A percentile compares a stretch with the other conserved stretches of the same genome.
Conservation (phyloP, 805 yeast genomes). For the Suhomyces vadensis region DNA sequence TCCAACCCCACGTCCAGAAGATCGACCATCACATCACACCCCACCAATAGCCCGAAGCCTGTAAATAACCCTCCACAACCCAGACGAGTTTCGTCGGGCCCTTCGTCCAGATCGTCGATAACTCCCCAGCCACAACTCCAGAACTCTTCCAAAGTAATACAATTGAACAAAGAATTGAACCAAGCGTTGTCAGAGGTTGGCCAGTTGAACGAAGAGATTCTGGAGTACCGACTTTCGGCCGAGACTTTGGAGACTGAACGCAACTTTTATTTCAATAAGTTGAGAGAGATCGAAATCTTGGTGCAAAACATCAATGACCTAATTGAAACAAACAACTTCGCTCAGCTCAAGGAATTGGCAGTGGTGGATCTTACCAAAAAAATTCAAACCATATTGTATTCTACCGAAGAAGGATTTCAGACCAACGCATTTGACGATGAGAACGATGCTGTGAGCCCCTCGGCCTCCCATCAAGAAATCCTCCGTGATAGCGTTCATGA, state of each 20-base stretch:
- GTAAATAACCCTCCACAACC: slow-evolving; percentile 6
- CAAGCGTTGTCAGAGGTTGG: slow-evolving; percentile 45
- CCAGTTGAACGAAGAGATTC: slow-evolving; percentile 49
- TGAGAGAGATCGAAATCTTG: slow-evolving; percentile 84
- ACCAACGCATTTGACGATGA: slow-evolving; percentile 41
- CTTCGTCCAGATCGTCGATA: slow-evolving; percentile 4
- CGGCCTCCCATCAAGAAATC: too few relatives aligned
- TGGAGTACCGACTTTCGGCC: slow-evolving; percentile 57
- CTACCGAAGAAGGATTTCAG: slow-evolving; percentile 83
- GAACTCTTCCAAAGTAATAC: slow-evolving; percentile 12
- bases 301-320: slow-evolving; percentile 53
- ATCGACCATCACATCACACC: slow-evolving; percentile 8
- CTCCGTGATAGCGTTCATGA: too few relatives aligned
- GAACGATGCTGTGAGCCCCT: neutral
- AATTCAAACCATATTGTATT: slow-evolving; percentile 74
- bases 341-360: slow-evolving; percentile 34
- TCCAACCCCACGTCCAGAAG: slow-evolving; percentile 2
- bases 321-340: slow-evolving; percentile 32
- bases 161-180: slow-evolving; percentile 41
- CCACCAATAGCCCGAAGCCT: slow-evolving; percentile 1
- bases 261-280: slow-evolving; percentile 84
- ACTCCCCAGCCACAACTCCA: slow-evolving; percentile 8
- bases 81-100: slow-evolving; percentile 7
- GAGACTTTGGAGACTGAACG: slow-evolving; percentile 79
- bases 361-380: slow-evolving; percentile 43